Evolutionary conservation across 345 rosid genomes (phyloP), one percentile per base, ranked within the genome.

Genomic region (Diplotaxis tenuifolia): DNA sequence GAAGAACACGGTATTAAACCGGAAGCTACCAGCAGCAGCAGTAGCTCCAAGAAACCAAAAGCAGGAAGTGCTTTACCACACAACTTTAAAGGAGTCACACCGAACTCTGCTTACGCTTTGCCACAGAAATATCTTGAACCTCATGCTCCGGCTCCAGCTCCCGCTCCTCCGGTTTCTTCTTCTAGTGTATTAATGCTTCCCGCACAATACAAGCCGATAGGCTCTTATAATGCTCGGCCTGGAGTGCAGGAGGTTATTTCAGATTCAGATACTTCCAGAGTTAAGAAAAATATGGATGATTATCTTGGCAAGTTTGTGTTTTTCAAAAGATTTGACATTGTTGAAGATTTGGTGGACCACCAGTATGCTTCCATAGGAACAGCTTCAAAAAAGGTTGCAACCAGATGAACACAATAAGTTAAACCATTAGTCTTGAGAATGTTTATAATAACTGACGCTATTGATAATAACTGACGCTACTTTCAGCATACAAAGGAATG

Each of bases 291-390:
- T 19, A 69, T 78, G 60, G 75, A 84, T 42, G 96, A 89, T 28
- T 76, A 78, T 78, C 76, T 89, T 70, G 80, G 78, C 23, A 84
- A 54, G 40, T 84, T 81, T 42, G 76, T 84, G 72, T 75, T 56
- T 73, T 94, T 89, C 85, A 91, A 89, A 76, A 81, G 75, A 75
- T 94, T 94, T 76, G 97, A 88, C 82, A 82, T 84, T 0, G 96
- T 89, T 40, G 89, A 88, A 78, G 91, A 86, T 75, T 80, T 69
- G 81, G 84, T 87, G 14, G 97, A 87, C 66, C 96, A 94, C 80
- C 70, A 87, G 14, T 94, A 80, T 65, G 62, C 83, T 58, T 29
- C 73, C 16, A 59, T 3, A 32, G 84, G 79, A 55, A 38, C 78
- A 68, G 73, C 85, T 36, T 65, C 53, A 6, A 85, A 80, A 67